These are phyloP conservation scores for Neonectria magnoliae DNA, from an alignment of 2,329 filamentous ascomycete genomes.

Conservation along the genomic window DNA sequence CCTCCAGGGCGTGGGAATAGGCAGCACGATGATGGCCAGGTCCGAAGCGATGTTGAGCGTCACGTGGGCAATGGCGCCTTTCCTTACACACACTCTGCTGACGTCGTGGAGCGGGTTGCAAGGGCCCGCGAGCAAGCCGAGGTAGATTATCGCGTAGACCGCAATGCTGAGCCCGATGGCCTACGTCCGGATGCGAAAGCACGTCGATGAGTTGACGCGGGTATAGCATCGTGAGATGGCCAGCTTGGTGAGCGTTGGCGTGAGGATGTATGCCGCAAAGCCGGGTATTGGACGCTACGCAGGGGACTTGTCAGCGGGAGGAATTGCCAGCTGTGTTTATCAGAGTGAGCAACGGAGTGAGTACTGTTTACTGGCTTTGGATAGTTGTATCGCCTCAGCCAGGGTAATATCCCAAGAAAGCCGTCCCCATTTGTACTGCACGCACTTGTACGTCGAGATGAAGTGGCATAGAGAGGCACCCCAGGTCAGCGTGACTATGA, in stretches of 20 bases:
- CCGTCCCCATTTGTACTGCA: slow-evolving; percentile 18
- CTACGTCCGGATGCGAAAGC: slow-evolving; percentile 9
- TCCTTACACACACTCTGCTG: slow-evolving; percentile 2
- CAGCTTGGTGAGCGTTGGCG: slow-evolving; percentile 17
- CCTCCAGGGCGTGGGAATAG: slow-evolving; percentile 12
- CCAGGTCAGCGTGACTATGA: slow-evolving; percentile 17
- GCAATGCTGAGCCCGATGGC: background rate
- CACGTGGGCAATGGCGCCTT: slow-evolving; percentile 14
- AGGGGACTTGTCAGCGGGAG: background rate
- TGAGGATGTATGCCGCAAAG: slow-evolving; percentile 16
- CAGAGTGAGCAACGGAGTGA: too few relatives aligned
- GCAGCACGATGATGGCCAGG: slow-evolving; percentile 14
- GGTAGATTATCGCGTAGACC: slow-evolving; percentile 6
- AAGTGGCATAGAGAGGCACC: slow-evolving; percentile 13
- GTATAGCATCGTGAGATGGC: slow-evolving; percentile 12
- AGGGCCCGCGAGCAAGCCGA: slow-evolving; percentile 1
- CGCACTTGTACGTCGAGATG: slow-evolving; percentile 1
- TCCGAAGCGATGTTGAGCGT: slow-evolving; percentile 21
- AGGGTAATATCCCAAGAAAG: slow-evolving; percentile 15
- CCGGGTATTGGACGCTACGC: background rate
- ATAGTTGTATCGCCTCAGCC: background rate
- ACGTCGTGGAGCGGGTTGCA: slow-evolving; percentile 13
- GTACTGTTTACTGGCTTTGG: too few relatives aligned
- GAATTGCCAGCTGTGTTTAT: background rate
- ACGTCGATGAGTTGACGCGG: slow-evolving; percentile 9